Base-by-base conservation (phyloP, 495 filamentous ascomycete species). In the Tuber melanosporum region DNA sequence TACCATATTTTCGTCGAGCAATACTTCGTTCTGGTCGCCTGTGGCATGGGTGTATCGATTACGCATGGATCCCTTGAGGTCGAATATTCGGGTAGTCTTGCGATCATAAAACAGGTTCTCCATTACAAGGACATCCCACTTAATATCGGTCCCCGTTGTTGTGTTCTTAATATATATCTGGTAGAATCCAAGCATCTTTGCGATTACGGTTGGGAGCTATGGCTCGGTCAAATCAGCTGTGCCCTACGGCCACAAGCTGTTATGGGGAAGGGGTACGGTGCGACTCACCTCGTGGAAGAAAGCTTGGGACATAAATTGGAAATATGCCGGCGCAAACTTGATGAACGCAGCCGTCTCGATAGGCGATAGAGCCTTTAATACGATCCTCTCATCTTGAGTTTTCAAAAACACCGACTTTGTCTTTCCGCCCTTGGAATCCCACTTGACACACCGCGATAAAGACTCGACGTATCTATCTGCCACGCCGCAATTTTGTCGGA, bases 61-160 rank as follows among this genome's bases (percentile, higher is more conserved):
- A 41, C 95, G 91, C 96, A 99, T 98, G 6, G 93, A 96, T 12
- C 95, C 95, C 83, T 99, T 99, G 77, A 99, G 89, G 83, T 99
- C 95, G 84, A 98, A 99, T 72, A 97, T 94, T n/a, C 93, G 89
- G 17, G 90, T 94, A 0, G 94, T 94, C 20, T 90, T 90, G 20
- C 95, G 93, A 81, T 98, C 95, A 79, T 99, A 99, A 83, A 99
- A 99, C 71, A 99, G 86, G 85, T 99, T 99, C 86, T 99, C 95
- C 94, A 98, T 99, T 42, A 98, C 88, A 52, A 98, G 86, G 42
- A 99, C 88, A 82, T 93, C 96, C 86, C 94, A 95, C 82, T 97
- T 96, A 85, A 98, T 95, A 83, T 99, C 95, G 2, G 91, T 91
- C 76, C 94, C 94, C 0, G 95, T 98, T 8, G 90, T 88, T 0